A percentile compares a stretch with the other conserved stretches of the same genome.
Conservation (phyloP, 2,329 filamentous ascomycete genomes). For the Tolypocladium sp. region DNA sequence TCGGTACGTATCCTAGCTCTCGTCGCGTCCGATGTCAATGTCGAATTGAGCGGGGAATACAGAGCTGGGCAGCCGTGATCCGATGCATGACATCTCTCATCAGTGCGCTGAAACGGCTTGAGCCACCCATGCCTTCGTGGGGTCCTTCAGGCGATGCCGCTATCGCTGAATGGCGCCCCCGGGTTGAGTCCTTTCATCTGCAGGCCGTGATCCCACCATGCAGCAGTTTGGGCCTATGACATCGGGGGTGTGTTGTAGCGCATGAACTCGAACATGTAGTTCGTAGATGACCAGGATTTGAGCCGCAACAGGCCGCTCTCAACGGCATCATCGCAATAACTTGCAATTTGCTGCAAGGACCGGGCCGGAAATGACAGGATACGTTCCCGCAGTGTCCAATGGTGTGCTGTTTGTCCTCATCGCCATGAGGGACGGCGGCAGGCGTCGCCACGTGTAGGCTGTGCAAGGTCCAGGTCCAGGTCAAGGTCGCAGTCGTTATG, state of each 20-base stretch:
- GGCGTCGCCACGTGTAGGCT: neutral
- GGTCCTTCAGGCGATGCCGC: neutral
- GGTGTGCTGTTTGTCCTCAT: neutral
- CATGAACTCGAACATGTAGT: neutral
- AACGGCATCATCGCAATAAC: neutral
- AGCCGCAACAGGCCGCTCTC: neutral
- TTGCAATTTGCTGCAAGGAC: neutral
- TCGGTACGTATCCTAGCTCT: neutral
- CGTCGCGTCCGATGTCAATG: neutral
- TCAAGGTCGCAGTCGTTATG: neutral
- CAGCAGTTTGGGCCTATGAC: neutral
- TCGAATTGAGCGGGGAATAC: neutral
- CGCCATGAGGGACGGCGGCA: neutral
- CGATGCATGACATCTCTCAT: neutral
- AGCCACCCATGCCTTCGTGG: too few relatives aligned
- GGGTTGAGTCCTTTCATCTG: neutral
- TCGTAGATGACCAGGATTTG: neutral
- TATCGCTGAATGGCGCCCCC: too few relatives aligned
- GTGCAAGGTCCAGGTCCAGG: neutral
- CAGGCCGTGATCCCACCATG: neutral
- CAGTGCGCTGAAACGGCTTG: neutral
- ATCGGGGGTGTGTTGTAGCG: neutral
- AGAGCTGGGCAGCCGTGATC: neutral
- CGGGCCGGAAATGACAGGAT: neutral
- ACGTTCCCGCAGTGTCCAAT: neutral